These are phyloP conservation scores for Xanthoparmelia taractica DNA, from an alignment of 495 filamentous ascomycete genomes.

Conservation along the genomic window DNA sequence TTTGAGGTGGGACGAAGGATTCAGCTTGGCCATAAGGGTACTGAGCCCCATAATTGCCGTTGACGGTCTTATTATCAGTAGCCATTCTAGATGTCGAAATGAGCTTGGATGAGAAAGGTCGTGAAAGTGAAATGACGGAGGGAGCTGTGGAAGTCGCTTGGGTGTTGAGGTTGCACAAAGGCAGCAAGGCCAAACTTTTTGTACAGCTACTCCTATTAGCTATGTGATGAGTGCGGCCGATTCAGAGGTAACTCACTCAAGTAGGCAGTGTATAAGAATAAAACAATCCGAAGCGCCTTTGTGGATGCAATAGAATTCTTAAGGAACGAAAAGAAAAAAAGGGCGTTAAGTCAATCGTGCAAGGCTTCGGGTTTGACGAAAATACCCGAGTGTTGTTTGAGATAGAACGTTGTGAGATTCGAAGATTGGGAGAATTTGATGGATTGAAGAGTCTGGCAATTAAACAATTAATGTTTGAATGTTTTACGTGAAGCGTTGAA, in stretches of 20 bases:
- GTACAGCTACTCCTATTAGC: slow-evolving; percentile 10
- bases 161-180: slow-evolving; percentile 1
- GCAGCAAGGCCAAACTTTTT: neutral
- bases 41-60: slow-evolving; percentile 21
- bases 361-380: neutral
- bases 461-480: slow-evolving; percentile 9
- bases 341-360: slow-evolving; percentile 1
- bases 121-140: neutral
- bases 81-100: slow-evolving; percentile 16
- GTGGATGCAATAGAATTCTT: slow-evolving; percentile 7
- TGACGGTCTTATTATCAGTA: slow-evolving; percentile 20
- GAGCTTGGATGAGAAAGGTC: neutral
- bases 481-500: neutral
- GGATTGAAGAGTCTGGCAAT: neutral
- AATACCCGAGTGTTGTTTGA: neutral
- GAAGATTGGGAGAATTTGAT: neutral
- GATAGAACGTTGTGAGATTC: neutral
- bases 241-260: slow-evolving; percentile 4
- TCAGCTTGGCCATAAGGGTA: slow-evolving; percentile 16
- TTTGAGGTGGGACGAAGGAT: slow-evolving; percentile 40
- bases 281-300: slow-evolving; percentile 13
- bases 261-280: neutral
- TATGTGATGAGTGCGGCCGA: neutral
- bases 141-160: neutral
- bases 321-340: neutral